phyloP scores from a whole-genome alignment of 23 red algal genomes.

The Agarophyton chilense region DNA sequence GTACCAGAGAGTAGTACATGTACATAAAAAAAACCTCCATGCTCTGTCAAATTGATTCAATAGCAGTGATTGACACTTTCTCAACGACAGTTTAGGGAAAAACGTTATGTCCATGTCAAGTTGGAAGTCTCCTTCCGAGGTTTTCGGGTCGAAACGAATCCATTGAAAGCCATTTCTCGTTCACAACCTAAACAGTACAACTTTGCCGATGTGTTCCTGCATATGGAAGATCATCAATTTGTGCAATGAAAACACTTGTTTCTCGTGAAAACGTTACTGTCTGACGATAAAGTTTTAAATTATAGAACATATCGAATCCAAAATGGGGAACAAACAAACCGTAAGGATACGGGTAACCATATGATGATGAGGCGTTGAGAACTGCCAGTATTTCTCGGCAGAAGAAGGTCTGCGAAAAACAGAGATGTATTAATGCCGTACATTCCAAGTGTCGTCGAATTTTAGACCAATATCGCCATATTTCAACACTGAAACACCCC shows the following conservation, averaged over 20 bases:
- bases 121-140: neutral
- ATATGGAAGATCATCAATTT: conserved; percentile 22
- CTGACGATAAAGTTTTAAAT: neutral
- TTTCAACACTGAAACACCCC: neutral
- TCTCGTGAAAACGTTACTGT: neutral
- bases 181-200: conserved; percentile 44
- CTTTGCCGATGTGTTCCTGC: neutral
- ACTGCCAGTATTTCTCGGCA: conserved; percentile 15
- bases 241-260: neutral
- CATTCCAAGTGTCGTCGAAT: neutral
- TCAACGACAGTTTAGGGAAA: neutral
- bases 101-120: conserved; percentile 4
- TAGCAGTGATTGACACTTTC: conserved; percentile 25
- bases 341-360: conserved; percentile 44
- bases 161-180: conserved; percentile 29
- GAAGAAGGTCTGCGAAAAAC: neutral
- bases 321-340: conserved; percentile 56
- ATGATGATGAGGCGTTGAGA: conserved; percentile 19
- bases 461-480: neutral
- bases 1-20: conserved; percentile 5
- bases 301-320: conserved; percentile 14
- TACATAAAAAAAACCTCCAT: conserved; percentile 50
- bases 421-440: neutral
- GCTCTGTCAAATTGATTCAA: conserved; percentile 30
- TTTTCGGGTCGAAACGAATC: neutral